phyloP scores from a whole-genome alignment of 1,139 yeast species.

The Pneumocystis murina region DNA sequence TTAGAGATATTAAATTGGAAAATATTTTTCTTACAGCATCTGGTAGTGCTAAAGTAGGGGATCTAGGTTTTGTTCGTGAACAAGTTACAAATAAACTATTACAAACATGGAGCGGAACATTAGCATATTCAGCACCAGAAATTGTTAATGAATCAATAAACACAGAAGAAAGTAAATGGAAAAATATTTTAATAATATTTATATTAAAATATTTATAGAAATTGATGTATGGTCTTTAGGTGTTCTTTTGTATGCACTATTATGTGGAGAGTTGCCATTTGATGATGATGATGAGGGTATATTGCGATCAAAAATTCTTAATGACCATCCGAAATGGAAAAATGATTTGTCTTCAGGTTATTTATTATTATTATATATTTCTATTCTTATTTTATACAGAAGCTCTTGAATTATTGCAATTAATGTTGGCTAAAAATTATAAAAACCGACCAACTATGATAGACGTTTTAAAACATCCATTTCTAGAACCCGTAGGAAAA shows the following conservation, averaged over 20 bases:
- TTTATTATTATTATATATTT: too few relatives aligned
- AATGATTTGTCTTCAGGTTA: too few relatives aligned
- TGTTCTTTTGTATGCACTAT: conserved; percentile 74
- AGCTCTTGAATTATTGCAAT: too few relatives aligned
- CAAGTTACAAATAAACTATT: conserved; percentile 42
- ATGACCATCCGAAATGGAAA: conserved; percentile 43
- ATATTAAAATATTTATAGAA: conserved; percentile 3
- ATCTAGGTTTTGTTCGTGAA: conserved; percentile 89
- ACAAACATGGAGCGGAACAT: conserved; percentile 84
- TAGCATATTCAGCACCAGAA: conserved; percentile 96
- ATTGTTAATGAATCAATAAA: conserved; percentile 52
- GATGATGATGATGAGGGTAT: conserved; percentile 59
- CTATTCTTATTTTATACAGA: too few relatives aligned
- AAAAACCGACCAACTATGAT: too few relatives aligned
- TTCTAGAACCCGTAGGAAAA: too few relatives aligned
- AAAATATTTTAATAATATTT: conserved; percentile 23
- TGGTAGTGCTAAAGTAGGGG: conserved; percentile 60
- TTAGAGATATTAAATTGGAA: conserved; percentile 79
- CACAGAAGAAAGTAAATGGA: conserved; percentile 40
- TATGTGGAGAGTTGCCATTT: conserved; percentile 83
- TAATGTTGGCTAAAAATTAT: too few relatives aligned
- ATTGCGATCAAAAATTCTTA: conserved; percentile 46
- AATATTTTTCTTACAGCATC: conserved; percentile 64
- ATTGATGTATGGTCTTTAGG: conserved; percentile 90
- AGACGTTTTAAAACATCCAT: too few relatives aligned